phyloP scores from a whole-genome alignment of 2,329 filamentous ascomycete genomes.

The Drechslerella dactyloides region DNA sequence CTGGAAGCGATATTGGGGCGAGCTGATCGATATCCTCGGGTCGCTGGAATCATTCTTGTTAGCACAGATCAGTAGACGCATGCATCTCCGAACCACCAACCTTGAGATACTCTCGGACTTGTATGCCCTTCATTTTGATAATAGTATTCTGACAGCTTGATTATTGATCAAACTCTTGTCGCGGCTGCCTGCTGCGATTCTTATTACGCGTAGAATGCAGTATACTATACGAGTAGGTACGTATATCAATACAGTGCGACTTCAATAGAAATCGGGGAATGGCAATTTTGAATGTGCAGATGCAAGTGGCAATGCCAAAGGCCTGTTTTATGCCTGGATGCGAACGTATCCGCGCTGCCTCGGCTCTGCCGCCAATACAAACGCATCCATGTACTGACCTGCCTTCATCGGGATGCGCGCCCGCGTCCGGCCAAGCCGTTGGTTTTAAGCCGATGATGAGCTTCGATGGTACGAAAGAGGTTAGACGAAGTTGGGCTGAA shows the following conservation, averaged over 20 bases:
- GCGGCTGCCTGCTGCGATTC: not conserved
- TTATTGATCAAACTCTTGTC: too few species aligned
- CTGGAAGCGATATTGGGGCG: constrained; percentile 72
- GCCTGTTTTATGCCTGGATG: not conserved
- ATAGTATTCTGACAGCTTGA: not conserved
- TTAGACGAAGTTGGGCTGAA: too few species aligned
- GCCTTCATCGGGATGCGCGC: not conserved
- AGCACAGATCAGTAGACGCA: not conserved
- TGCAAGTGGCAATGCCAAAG: not conserved
- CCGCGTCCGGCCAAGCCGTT: not conserved
- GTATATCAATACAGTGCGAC: too few species aligned
- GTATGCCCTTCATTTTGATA: constrained; percentile 73
- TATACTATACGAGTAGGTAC: too few species aligned
- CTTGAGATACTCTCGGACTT: constrained; percentile 76
- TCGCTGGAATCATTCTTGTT: constrained; percentile 62
- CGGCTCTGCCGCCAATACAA: not conserved
- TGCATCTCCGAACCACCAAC: constrained; percentile 59
- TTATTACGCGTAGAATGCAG: too few species aligned
- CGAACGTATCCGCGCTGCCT: not conserved
- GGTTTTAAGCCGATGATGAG: not conserved
- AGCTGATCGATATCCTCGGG: constrained; percentile 85
- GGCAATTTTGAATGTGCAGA: not conserved
- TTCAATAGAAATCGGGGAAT: not conserved
- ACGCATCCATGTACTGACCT: too few species aligned
- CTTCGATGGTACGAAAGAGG: not conserved